A percentile compares a stretch with the other conserved stretches of the same genome.
phyloP scores from a whole-genome alignment of 2,329 filamentous ascomycete species.

The Trichoderma atrobrunneum region DNA sequence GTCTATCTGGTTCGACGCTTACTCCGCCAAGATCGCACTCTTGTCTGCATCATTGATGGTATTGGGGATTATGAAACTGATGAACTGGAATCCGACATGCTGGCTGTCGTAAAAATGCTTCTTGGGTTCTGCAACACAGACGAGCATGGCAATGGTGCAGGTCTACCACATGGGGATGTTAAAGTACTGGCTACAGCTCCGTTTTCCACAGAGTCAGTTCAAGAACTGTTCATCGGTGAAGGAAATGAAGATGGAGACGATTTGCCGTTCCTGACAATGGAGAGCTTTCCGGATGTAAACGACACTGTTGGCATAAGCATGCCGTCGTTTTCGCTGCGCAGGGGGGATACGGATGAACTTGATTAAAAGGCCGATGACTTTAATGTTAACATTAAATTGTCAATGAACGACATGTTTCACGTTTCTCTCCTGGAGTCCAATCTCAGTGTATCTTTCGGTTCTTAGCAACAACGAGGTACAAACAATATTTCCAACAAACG shows the following conservation, averaged over 20 bases:
- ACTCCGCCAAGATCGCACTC: neutral
- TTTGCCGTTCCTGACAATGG: neutral
- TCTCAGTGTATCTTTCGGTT: neutral
- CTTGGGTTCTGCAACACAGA: neutral
- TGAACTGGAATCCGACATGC: neutral
- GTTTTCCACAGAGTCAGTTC: neutral
- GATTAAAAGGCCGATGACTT: neutral
- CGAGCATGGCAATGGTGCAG: too few relatives aligned
- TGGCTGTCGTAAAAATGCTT: neutral
- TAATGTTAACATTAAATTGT: neutral
- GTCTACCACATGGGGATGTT: neutral
- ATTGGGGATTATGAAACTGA: neutral
- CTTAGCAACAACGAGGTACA: neutral
- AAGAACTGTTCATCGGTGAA: neutral
- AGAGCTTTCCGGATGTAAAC: neutral
- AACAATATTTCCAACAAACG: neutral
- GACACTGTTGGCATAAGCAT: neutral
- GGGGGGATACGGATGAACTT: neutral
- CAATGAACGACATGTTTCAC: neutral
- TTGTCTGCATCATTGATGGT: neutral
- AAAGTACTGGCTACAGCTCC: neutral
- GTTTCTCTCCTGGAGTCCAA: neutral
- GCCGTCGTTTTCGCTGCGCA: neutral
- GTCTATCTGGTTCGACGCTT: neutral
- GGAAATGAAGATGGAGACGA: neutral